These are phyloP conservation scores for Taiozyma sp. DNA, from an alignment of 1,139 yeast species.

Conservation along the genomic window DNA sequence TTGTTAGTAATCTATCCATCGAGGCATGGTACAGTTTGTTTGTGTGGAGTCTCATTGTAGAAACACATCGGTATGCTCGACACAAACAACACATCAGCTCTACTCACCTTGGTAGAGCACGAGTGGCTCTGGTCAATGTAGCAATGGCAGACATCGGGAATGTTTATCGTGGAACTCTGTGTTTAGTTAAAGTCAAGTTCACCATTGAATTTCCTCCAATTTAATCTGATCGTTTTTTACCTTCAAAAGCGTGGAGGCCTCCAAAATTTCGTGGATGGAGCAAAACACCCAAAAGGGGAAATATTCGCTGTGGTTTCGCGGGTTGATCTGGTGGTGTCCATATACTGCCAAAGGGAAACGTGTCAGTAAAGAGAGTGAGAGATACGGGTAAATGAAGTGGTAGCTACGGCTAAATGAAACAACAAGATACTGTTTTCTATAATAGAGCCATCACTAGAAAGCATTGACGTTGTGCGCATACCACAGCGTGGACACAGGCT, in stretches of 20 bases:
- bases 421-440: no score
- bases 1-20: neutral
- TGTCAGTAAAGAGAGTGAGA: neutral
- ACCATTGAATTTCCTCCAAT: neutral
- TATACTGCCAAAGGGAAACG: neutral
- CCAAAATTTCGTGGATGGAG: neutral
- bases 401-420: neutral
- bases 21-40: no score
- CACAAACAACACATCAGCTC: neutral
- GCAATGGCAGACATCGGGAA: slow-evolving; percentile 13
- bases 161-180: no score
- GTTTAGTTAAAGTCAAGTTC: neutral
- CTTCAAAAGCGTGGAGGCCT: neutral
- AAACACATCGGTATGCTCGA: no score
- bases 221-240: neutral
- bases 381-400: neutral
- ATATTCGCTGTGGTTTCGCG: neutral
- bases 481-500: slow-evolving; percentile 24
- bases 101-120: slow-evolving; percentile 21
- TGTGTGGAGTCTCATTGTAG: no score
- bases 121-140: slow-evolving; percentile 17
- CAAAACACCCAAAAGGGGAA: neutral
- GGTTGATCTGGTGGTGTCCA: neutral
- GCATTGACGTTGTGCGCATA: slow-evolving; percentile 20
- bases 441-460: slow-evolving; percentile 1